Base-by-base conservation (phyloP, 2,329 filamentous ascomycete species). In the Aspergillus ustus region DNA sequence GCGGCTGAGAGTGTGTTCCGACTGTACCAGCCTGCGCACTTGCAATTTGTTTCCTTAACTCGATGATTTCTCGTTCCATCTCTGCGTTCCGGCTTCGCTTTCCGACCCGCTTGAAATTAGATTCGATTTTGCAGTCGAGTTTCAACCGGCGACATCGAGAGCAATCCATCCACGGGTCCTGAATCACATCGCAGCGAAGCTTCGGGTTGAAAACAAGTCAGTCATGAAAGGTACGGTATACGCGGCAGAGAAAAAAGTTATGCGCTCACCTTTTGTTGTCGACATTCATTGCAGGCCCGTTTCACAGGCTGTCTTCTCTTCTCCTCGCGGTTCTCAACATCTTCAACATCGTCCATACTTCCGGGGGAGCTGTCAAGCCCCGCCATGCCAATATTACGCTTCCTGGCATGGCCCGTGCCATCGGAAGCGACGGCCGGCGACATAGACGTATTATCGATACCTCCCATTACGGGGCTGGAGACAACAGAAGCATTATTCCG, bases 211-310 rank as follows among this genome's bases (percentile, higher is more conserved):
- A 52, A 50, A n/a, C 40, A 7, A n/a, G 46, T 57, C 8, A 62
- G 22, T 65, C 61, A 61, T 55, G 1, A 15, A 5, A 15, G 8
- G 34, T 40, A 31, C 37, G 57, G 25, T 28, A 19, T 11, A 34
- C 28, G 11, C 22, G 6, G 15, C 31, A 29, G 20, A 25, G 31
- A 45, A 6, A 51, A 19, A 19, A 52, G 7, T 7, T 9, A 8
- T 17, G 7, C 3, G 31, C 74, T 75, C 66, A 89, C 87, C 81
- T 90, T 90, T 70, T 90, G 87, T 75, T 90, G 88, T 53, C 87
- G 81, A 73, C 87, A 90, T 71, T 90, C 87, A 73, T 89, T 89
- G 74, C 87, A 90, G 20, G 87, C 87, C 70, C 87, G 81, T 77
- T 89, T 87, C 64, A 83, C 79, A 2, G 81, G 81, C 60, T 77